These are phyloP conservation scores for Malassezia equina DNA, from an alignment of 1,284 basidiomycete genomes.

Conservation along the genomic window DNA sequence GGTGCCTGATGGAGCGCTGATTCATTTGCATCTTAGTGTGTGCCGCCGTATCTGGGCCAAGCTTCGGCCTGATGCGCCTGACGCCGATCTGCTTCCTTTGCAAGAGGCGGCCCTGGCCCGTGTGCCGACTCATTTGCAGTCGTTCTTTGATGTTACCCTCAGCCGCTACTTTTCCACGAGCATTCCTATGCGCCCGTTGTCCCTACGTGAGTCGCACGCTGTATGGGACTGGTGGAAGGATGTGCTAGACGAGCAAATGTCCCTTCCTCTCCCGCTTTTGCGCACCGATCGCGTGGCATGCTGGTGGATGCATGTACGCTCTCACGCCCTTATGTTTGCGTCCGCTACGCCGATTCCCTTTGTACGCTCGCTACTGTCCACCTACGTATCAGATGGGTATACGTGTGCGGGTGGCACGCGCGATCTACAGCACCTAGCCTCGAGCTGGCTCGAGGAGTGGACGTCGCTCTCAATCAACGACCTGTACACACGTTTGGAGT, in stretches of 20 bases:
- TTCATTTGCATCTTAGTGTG: not conserved
- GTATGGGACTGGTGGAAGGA: slow-evolving; percentile 1
- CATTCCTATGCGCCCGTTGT: slow-evolving; percentile 7
- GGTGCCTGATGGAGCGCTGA: not conserved
- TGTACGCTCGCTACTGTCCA: slow-evolving; percentile 8
- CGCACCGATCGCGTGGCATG: not conserved
- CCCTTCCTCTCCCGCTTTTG: not conserved
- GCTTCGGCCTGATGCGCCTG: not conserved
- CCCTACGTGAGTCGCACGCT: not conserved
- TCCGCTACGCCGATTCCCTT: not conserved
- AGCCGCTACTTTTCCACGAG: slow-evolving; percentile 11
- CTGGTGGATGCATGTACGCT: not conserved
- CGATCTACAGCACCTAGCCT: slow-evolving; percentile 4
- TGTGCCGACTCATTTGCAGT: slow-evolving; percentile 1
- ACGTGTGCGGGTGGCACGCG: slow-evolving; percentile 1
- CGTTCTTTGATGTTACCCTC: slow-evolving; percentile 10
- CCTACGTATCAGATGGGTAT: not conserved
- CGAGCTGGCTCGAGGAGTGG: not conserved
- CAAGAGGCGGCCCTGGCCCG: not conserved
- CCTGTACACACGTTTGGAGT: slow-evolving; percentile 1
- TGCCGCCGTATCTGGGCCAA: not conserved
- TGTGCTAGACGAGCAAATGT: not conserved
- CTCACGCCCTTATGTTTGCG: not conserved
- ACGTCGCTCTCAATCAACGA: not conserved
- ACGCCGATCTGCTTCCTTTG: not conserved